phyloP scores from a whole-genome alignment of 2,329 filamentous ascomycete species.

The Fusarium ramigenum region DNA sequence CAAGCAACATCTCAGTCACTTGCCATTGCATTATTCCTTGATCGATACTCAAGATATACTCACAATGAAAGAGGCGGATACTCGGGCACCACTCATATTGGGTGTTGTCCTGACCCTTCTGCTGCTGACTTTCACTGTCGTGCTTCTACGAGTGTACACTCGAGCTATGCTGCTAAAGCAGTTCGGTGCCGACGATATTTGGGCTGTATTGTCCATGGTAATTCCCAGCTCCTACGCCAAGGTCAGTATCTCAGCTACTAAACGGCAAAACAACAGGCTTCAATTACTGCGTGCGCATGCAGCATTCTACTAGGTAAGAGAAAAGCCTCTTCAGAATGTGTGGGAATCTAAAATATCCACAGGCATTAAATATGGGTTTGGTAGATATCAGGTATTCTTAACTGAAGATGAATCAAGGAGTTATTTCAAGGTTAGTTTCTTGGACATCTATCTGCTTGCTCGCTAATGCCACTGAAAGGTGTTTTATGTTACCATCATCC shows the following conservation, averaged over 20 bases:
- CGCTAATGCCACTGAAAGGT: neutral
- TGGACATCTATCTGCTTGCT: fast-evolving
- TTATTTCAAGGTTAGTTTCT: neutral
- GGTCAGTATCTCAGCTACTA: no score
- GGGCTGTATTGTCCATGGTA: neutral
- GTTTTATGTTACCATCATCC: neutral
- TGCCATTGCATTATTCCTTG: fast-evolving
- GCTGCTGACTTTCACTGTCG: neutral
- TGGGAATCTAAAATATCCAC: fast-evolving
- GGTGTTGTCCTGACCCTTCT: neutral
- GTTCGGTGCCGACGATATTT: neutral
- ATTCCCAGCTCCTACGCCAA: no score
- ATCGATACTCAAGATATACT: neutral
- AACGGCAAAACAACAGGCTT: neutral
- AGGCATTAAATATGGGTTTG: neutral
- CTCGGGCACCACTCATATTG: neutral
- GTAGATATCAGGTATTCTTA: neutral
- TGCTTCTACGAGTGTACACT: neutral
- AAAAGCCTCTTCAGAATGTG: fast-evolving
- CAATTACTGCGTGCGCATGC: neutral
- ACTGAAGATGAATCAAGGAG: fast-evolving
- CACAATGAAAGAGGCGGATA: neutral
- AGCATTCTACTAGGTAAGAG: fast-evolving
- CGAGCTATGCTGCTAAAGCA: neutral
- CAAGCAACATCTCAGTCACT: neutral